Conservation (phyloP, 176 grass and related monocot genomes). For the Juncus effusus region DNA sequence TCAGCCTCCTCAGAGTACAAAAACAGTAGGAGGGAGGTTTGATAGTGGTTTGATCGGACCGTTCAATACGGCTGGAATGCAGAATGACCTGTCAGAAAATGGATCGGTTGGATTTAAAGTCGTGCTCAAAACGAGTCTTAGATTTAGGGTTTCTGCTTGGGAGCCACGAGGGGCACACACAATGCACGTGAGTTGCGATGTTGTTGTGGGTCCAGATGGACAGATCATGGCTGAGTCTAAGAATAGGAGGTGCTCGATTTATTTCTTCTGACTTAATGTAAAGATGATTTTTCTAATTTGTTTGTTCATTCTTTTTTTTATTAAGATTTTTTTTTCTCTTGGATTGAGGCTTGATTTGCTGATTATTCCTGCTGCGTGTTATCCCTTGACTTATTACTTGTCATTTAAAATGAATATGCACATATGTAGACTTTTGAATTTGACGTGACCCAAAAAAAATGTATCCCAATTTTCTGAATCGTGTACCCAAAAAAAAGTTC, state of each 20-base stretch:
- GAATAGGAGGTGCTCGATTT: slow-evolving; percentile 52
- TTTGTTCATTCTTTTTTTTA: background rate
- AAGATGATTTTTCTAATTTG: slow-evolving; percentile 3
- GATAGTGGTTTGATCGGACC: slow-evolving; percentile 19
- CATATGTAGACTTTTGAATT: too few relatives aligned
- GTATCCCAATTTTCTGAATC: too few relatives aligned
- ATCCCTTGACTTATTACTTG: too few relatives aligned
- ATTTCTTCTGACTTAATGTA: slow-evolving; percentile 45
- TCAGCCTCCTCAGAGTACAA: slow-evolving; percentile 56
- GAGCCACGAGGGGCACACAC: slow-evolving; percentile 42
- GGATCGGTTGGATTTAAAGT: slow-evolving; percentile 43
- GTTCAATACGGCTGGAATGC: background rate
- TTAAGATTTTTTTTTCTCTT: background rate
- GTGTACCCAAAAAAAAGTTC: too few relatives aligned
- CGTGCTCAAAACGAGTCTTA: slow-evolving; percentile 47
- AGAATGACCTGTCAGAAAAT: slow-evolving; percentile 23
- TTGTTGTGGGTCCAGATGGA: slow-evolving; percentile 49
- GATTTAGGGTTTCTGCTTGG: slow-evolving; percentile 54
- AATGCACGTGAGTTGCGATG: slow-evolving; percentile 63
- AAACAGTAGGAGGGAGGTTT: slow-evolving; percentile 27
- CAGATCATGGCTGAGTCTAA: slow-evolving; percentile 36
- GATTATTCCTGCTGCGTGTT: background rate
- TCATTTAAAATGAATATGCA: too few relatives aligned
- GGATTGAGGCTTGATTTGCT: background rate
- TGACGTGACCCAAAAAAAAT: too few relatives aligned